phyloP scores from a whole-genome alignment of 1,284 basidiomycete genomes.

The Pseudozyma flocculosa region DNA sequence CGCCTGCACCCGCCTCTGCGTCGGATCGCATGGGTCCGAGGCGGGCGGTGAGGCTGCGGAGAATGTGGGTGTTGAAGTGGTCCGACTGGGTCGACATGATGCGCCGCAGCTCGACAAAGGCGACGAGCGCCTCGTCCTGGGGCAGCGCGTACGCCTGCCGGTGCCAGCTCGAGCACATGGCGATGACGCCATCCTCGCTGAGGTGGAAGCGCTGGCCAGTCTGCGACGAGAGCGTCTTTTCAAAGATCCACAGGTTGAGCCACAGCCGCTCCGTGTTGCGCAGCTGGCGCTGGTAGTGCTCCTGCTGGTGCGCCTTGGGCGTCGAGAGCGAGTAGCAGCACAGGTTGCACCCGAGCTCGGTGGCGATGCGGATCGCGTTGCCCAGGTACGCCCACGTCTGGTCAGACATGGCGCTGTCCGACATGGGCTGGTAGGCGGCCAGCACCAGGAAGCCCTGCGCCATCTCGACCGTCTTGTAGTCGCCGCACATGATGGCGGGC shows the following conservation, averaged over 20 bases:
- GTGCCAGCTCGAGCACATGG: conserved; percentile 28
- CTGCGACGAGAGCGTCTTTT: conserved; percentile 31
- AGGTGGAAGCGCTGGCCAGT: conserved; percentile 36
- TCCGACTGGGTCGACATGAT: conserved; percentile 20
- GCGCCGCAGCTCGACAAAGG: conserved; percentile 29
- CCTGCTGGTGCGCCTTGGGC: conserved; percentile 1
- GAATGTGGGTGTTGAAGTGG: conserved; percentile 25
- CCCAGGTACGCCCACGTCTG: conserved; percentile 30
- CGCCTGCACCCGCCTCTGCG: not conserved
- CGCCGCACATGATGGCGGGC: conserved; percentile 14
- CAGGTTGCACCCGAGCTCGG: conserved; percentile 35
- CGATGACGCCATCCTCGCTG: conserved; percentile 33
- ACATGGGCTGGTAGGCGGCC: conserved; percentile 19
- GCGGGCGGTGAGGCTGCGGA: conserved; percentile 10
- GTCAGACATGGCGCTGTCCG: conserved; percentile 23
- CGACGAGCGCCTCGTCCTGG: conserved; percentile 37
- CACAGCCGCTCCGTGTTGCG: conserved; percentile 36
- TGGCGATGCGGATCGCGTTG: conserved; percentile 30
- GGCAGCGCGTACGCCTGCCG: conserved; percentile 14
- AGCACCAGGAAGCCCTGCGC: conserved; percentile 34
- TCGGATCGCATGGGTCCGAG: not conserved
- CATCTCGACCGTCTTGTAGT: conserved; percentile 39
- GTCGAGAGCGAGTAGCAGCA: conserved; percentile 20
- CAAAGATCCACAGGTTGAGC: conserved; percentile 37
- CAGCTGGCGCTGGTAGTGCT: conserved; percentile 34